Percentiles rank a stretch among this genome's conserved stretches.
Conservation (phyloP, 2,329 filamentous ascomycete species). For the Alternaria rosae region DNA sequence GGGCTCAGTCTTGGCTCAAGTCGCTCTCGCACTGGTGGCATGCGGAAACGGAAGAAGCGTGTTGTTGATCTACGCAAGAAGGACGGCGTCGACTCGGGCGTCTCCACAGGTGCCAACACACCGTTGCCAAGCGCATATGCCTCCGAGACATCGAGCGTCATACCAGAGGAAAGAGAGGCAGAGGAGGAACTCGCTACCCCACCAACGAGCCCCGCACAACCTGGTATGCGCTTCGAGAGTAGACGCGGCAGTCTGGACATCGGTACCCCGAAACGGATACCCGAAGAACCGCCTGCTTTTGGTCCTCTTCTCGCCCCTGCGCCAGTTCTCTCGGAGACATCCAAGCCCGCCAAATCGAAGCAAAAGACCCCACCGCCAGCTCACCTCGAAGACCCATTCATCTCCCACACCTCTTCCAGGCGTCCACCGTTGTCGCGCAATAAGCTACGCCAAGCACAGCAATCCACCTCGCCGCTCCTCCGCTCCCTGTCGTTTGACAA, state of each 20-base stretch:
- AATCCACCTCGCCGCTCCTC: slow-evolving; percentile 46
- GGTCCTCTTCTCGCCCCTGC: slow-evolving; percentile 37
- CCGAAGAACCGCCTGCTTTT: slow-evolving; percentile 20
- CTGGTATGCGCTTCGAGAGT: slow-evolving; percentile 32
- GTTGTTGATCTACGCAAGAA: slow-evolving; percentile 80
- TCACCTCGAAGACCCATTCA: slow-evolving; percentile 17
- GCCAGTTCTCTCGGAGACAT: slow-evolving; percentile 35
- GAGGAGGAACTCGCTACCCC: slow-evolving; percentile 45
- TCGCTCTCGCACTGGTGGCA: slow-evolving; percentile 66
- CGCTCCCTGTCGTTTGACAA: slow-evolving; percentile 47
- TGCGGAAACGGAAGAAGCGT: slow-evolving; percentile 81
- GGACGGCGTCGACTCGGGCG: slow-evolving; percentile 56
- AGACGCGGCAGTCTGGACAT: slow-evolving; percentile 35
- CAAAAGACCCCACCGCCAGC: slow-evolving; percentile 12
- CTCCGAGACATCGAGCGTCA: slow-evolving; percentile 61
- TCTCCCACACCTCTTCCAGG: slow-evolving; percentile 23
- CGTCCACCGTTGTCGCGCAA: slow-evolving; percentile 41
- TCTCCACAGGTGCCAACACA: slow-evolving; percentile 60
- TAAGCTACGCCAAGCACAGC: slow-evolving; percentile 41
- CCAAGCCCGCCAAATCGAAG: slow-evolving; percentile 33
- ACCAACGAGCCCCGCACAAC: slow-evolving; percentile 37
- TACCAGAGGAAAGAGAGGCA: slow-evolving; percentile 42
- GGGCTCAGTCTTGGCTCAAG: slow-evolving; percentile 70
- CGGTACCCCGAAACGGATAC: slow-evolving; percentile 33
- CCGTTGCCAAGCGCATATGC: slow-evolving; percentile 62